Base-by-base conservation (phyloP, 2,329 filamentous ascomycete species). In the Zymoseptoria pseudotritici region DNA sequence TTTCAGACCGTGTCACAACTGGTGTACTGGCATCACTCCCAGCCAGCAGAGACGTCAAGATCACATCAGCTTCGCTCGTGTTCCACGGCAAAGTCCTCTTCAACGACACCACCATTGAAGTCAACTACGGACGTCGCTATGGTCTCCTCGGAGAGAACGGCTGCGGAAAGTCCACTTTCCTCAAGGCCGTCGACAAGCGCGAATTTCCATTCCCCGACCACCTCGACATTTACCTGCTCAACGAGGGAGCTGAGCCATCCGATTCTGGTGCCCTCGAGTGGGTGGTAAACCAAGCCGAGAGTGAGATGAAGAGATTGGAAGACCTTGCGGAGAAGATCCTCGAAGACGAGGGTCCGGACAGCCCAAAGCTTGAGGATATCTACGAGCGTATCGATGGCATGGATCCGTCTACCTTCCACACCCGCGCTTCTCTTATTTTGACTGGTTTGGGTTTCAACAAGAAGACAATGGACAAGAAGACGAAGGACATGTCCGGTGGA, bases 381-480 rank as follows among this genome's bases (percentile, higher is more conserved):
- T 99, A 99, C 75, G 95, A 99, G 91, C 92, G 94, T 77, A 96
- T 97, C 85, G 94, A 99, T 79, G 88, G 87, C 78, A 97, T 99
- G 93, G 95, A 99, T 72, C 94, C 94, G 54, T 95, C 91, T 46
- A 99, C 95, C 56, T 99, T 99, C 79, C 82, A 91, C 73, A 96
- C 93, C 63, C 91, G 94, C 74, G 94, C 94, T 63, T 96, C 93
- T 58, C 87, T 97, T 67, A 99, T 99, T 75, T 79, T 99, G 70
- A 99, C 94, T 58, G 94, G 94, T 91, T 89, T 99, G 61, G 94
- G 94, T 67, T 99, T 99, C 86, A 96, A 99, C 87, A 97, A 97
- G 83, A 80, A 79, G 69, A 99, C 95, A 59, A 97, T 99, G 74
- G 82, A 95, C 78, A 99, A 99, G 86, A 97, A 95, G 86, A 99